Base-by-base conservation (phyloP, 495 filamentous ascomycete genomes). In the Aspergillus diversus region DNA sequence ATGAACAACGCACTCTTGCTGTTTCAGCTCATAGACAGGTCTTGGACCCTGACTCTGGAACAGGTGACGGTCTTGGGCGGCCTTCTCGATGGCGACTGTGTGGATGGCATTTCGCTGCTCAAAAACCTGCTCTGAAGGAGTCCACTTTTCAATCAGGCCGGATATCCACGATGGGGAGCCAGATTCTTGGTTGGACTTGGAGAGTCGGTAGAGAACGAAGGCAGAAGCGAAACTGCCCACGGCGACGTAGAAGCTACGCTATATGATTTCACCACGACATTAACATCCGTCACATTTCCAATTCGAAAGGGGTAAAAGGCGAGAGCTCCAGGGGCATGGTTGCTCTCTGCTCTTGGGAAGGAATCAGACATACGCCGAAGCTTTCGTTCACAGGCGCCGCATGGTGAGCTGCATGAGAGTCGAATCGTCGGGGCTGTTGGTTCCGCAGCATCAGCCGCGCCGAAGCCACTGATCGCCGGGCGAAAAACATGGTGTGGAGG, bases 231-330 rank as follows among this genome's bases (percentile, higher is more conserved):
- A 72, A 48, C 80, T 75, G 58, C 84, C 87, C 48, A 89, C 70
- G 60, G 81, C 73, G 61, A 90, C 69, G 75, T 87, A 93, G 78
- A 93, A 91, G 59, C 80, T 83, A 63, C 74, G 78, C 89, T 91
- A 70, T 74, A 63, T 21, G 47, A 21, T 59, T 59, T 62, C 59
- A 53, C 16, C 46, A 61, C 50, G 58, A 55, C 34, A 39, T 33
- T 59, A 46, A 52, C 33, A 59, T 67, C 58, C 71, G 62, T 64
- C 39, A 64, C 16, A 55, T 17, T 55, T 66, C 48, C 16, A 50
- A 57, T 49, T 60, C 13, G 59, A 47, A 43, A 55, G 59, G 33
- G 27, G 63, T 52, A 56, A 54, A 42, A 43, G 27, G 63, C 52
- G 55, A 54, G 43, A 43, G 31, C 49, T 48, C 31, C 6, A 21